These are phyloP conservation scores for Verticillium nubilum DNA, from an alignment of 2,329 filamentous ascomycete genomes.

Conservation along the genomic window DNA sequence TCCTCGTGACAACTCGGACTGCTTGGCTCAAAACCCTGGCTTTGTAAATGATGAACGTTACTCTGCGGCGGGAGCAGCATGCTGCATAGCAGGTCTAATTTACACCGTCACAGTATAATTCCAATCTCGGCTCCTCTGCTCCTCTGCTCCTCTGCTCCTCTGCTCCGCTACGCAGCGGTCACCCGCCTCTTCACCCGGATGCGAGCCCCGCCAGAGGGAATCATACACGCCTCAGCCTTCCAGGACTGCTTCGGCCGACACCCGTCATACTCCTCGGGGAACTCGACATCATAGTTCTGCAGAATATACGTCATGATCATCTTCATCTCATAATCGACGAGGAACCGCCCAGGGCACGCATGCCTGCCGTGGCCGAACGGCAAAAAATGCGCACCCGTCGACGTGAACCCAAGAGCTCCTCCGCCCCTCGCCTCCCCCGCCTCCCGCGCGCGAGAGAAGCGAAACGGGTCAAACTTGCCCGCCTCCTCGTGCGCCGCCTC, in stretches of 20 bases:
- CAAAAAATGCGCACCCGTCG: slow-evolving; percentile 22
- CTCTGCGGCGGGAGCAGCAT: neutral
- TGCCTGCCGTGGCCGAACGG: slow-evolving; percentile 29
- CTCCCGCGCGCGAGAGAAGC: slow-evolving; percentile 31
- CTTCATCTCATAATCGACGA: slow-evolving; percentile 25
- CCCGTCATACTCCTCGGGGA: slow-evolving; percentile 9
- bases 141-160: no score
- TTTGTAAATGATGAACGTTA: no score
- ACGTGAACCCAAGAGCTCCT: slow-evolving; percentile 20
- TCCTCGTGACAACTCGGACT: neutral
- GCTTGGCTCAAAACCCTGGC: no score
- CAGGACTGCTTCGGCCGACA: slow-evolving; percentile 8
- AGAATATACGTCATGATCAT: slow-evolving; percentile 18
- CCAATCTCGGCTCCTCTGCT: neutral
- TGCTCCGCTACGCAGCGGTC: neutral
- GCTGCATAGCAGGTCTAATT: neutral
- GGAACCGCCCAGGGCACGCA: slow-evolving; percentile 23
- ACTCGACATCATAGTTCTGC: slow-evolving; percentile 10
- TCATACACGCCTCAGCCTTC: slow-evolving; percentile 7
- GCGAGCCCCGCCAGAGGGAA: slow-evolving; percentile 2
- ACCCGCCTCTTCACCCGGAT: slow-evolving; percentile 6
- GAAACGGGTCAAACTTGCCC: slow-evolving; percentile 32
- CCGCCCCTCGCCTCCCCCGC: slow-evolving; percentile 10
- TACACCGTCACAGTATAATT: neutral
- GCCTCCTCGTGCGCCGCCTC: slow-evolving; percentile 24